Conservation (phyloP, 129 eudicot species). For the Pittosporum tobira region DNA sequence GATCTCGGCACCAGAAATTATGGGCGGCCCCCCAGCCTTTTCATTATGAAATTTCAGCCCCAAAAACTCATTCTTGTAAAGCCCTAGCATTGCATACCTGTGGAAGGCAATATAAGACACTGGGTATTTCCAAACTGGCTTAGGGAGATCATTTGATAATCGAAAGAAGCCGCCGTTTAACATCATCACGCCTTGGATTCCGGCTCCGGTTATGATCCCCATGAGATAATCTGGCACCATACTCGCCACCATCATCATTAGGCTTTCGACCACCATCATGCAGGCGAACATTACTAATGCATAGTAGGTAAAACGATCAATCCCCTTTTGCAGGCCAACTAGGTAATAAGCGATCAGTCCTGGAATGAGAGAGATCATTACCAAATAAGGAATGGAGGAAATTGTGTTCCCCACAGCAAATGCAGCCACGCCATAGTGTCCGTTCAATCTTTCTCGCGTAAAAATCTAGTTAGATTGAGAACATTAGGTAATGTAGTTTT, state of each 20-base stretch:
- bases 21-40: constrained; percentile 12
- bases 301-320: constrained; percentile 29
- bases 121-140: constrained; percentile 28
- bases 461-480: too few species aligned
- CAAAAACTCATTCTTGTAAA: constrained; percentile 30
- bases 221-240: constrained; percentile 41
- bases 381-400: constrained; percentile 33
- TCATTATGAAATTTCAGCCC: constrained; percentile 17
- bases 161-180: constrained; percentile 29
- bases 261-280: too few species aligned
- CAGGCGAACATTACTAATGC: constrained; percentile 15
- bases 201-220: too few species aligned
- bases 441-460: too few species aligned
- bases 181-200: constrained; percentile 32
- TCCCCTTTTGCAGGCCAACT: too few species aligned
- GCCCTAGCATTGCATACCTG: constrained; percentile 25
- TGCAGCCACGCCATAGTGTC: constrained; percentile 19
- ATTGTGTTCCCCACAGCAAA: constrained; percentile 38
- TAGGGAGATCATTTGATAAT: constrained; percentile 27
- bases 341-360: constrained; percentile 34
- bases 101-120: too few species aligned
- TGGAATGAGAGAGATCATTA: constrained; percentile 30
- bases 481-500: too few species aligned
- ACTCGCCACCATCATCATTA: constrained; percentile 45
- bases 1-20: constrained; percentile 18